Base-by-base conservation (phyloP, 805 yeast genomes). In the Zygoascus flipseniorum region DNA sequence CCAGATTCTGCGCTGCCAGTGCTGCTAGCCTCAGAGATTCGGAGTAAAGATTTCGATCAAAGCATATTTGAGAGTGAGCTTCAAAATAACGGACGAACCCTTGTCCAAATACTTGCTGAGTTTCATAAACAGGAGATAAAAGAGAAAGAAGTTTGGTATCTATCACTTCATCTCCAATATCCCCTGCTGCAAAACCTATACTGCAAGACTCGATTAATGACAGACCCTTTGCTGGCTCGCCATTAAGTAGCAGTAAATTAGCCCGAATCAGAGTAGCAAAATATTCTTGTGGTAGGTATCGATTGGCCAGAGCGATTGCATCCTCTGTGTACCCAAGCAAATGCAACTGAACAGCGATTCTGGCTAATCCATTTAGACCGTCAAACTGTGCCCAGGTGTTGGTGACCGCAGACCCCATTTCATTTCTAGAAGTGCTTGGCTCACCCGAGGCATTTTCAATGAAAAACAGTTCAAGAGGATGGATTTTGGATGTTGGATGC, bases 11-110 rank as follows among this genome's bases (percentile, higher is more conserved):
- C 8, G 52, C 54, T 9, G 69, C 66, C 16, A 63, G 50, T 23
- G 65, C 62, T 23, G 65, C 65, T 41, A 77, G 65, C 54, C 66
- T 63, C 35, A 75, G 62, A 0, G 80, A 76, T 14, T 63, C 57
- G 14, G 60, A 55, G n/a, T 28, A 53, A 41, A 16, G 20, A 6
- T 48, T 44, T 5, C 19, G 26, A 13, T 31, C 26, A 42, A 14
- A 28, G 11, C 58, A 50, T 11, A 31, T 43, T 39, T 35, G 16
- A 11, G 60, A 46, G 8, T 31, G 28, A 8, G 47, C 56, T 28
- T 32, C 26, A 31, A 31, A 54, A 47, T 55, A 56, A 3, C 14
- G 13, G 9, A 44, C 31, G 2, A 49, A 31, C 8, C 58, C 57
- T 26, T 46, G 37, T 9, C 45, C 31, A 37, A 26, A 39, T 13